Conservation (phyloP, 768 basidiomycete genomes). For the Boletus reticulatus region DNA sequence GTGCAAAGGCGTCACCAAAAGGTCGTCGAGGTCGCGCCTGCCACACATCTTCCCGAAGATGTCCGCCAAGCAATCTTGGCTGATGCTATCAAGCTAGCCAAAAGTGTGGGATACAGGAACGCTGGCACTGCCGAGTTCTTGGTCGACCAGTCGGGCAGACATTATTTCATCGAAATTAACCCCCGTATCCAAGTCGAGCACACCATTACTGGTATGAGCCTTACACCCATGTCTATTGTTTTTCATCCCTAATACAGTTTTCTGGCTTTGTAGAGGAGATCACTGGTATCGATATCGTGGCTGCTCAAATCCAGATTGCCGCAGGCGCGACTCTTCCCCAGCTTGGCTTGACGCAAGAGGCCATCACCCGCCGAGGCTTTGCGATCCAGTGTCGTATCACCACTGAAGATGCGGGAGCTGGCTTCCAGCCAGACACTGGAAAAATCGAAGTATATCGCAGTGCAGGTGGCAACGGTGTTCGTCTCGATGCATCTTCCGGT, state of each 20-base stretch:
- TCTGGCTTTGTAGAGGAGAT: conserved; percentile 82
- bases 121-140: conserved; percentile 99
- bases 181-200: conserved; percentile 99
- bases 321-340: conserved; percentile 95
- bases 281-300: conserved; percentile 98
- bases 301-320: conserved; percentile 99
- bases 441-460: conserved; percentile 99
- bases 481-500: conserved; percentile 94
- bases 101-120: conserved; percentile 92
- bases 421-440: conserved; percentile 97
- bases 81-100: conserved; percentile 94
- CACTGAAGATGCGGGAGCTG: conserved; percentile 89
- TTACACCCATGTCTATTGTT: neutral
- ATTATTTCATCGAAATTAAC: conserved; percentile 99
- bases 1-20: conserved; percentile 98
- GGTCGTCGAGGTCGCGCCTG: conserved; percentile 98
- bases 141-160: conserved; percentile 93
- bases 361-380: conserved; percentile 93
- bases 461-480: conserved; percentile 97
- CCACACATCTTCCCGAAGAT: conserved; percentile 90
- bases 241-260: neutral
- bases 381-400: conserved; percentile 99
- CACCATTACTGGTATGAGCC: conserved; percentile 84
- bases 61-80: conserved; percentile 81
- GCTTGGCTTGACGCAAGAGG: conserved; percentile 93